A percentile compares a stretch with the other conserved stretches of the same genome.
phyloP scores from a whole-genome alignment of 495 filamentous ascomycete species.

The Xylaria cubensis region DNA sequence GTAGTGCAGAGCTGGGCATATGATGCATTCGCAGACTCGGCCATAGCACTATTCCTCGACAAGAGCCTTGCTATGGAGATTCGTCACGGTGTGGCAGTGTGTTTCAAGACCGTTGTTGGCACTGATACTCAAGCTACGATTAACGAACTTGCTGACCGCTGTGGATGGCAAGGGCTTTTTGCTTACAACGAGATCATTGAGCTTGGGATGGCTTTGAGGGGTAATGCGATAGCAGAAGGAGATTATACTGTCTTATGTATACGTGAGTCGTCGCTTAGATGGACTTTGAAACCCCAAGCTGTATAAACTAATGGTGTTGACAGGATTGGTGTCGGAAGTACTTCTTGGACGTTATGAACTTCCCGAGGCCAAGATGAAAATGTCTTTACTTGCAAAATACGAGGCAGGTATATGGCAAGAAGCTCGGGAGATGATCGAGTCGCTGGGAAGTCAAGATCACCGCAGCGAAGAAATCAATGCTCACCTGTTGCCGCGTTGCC shows the following conservation, averaged over 20 bases:
- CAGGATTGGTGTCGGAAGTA: constrained; percentile 44
- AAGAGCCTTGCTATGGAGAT: not conserved
- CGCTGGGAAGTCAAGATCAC: constrained; percentile 24
- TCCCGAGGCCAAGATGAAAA: constrained; percentile 35
- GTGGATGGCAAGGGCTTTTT: constrained; percentile 45
- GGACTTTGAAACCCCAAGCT: not conserved
- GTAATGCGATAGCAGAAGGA: constrained; percentile 43
- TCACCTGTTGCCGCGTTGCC: constrained; percentile 43
- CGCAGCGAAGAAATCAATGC: constrained; percentile 40
- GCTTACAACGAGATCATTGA: constrained; percentile 39
- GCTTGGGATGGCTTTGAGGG: constrained; percentile 27
- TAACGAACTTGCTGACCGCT: constrained; percentile 39
- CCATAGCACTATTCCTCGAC: constrained; percentile 23
- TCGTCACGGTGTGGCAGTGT: constrained; percentile 23
- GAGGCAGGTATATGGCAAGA: constrained; percentile 42
- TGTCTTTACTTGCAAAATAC: constrained; percentile 38
- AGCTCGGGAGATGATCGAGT: constrained; percentile 25
- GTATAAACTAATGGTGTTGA: not conserved
- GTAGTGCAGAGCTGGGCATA: constrained; percentile 41
- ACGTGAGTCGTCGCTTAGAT: constrained; percentile 17
- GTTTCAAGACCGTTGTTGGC: constrained; percentile 40
- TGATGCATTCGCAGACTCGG: constrained; percentile 37
- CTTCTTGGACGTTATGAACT: constrained; percentile 44
- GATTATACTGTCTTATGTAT: constrained; percentile 44
- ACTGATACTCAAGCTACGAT: constrained; percentile 30